Percentiles rank a stretch among this genome's conserved stretches.
These are phyloP conservation scores for Luffa acutangula DNA, from an alignment of 306 rosid genomes.

Conservation along the genomic window DNA sequence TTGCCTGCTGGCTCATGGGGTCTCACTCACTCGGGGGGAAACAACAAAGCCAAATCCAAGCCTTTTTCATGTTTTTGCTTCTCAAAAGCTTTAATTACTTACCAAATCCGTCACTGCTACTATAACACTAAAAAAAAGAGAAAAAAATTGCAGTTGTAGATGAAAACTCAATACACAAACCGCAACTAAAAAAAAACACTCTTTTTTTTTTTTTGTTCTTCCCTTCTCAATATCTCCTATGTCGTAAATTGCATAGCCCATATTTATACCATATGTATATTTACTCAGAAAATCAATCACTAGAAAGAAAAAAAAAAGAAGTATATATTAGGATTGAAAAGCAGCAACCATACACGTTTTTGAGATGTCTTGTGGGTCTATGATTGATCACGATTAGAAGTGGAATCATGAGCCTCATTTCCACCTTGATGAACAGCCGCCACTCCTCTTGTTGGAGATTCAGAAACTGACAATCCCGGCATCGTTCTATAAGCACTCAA, in stretches of 20 bases:
- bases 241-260: neutral
- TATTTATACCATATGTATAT: neutral
- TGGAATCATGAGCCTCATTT: neutral
- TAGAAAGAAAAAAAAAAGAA: neutral
- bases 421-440: neutral
- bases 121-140: neutral
- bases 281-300: neutral
- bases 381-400: slow-evolving; percentile 2
- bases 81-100: slow-evolving; percentile 4
- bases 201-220: neutral
- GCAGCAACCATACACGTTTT: slow-evolving; percentile 1
- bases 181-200: neutral
- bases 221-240: neutral
- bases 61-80: neutral
- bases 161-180: slow-evolving; percentile 5
- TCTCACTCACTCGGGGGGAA: neutral
- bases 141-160: neutral
- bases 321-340: slow-evolving; percentile 4
- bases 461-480: slow-evolving; percentile 7
- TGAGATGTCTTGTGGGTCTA: neutral
- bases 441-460: slow-evolving; percentile 3
- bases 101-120: neutral
- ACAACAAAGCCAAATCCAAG: neutral
- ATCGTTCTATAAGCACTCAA: slow-evolving; percentile 34
- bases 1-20: neutral